A percentile compares a stretch with the other conserved stretches of the same genome.
Conservation (phyloP, 495 filamentous ascomycete genomes). For the Polyplosphaeria fusca region DNA sequence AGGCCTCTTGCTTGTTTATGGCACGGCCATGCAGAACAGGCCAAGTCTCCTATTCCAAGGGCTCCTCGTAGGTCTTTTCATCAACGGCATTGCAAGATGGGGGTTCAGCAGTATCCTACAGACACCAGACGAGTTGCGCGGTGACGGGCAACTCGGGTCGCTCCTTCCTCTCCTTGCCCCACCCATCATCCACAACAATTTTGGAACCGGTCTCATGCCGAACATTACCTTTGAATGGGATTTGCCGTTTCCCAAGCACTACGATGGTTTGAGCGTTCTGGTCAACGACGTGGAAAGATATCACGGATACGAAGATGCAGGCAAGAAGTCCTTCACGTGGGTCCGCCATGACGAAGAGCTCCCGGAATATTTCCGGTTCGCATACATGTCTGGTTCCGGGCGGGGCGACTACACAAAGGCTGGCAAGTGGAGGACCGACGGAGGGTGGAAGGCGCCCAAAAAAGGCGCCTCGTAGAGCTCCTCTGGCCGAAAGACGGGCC, state of each 20-base stretch:
- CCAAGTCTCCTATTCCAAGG: conserved; percentile 79
- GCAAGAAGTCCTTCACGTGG: conserved; percentile 33
- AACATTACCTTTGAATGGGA: conserved; percentile 60
- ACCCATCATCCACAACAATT: conserved; percentile 40
- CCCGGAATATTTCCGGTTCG: conserved; percentile 82
- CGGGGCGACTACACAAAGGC: conserved; percentile 76
- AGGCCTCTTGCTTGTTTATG: conserved; percentile 73
- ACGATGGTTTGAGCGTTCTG: conserved; percentile 78
- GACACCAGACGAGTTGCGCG: conserved; percentile 67
- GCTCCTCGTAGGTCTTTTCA: conserved; percentile 81
- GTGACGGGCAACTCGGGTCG: conserved; percentile 66
- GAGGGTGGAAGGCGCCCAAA: conserved; percentile 63
- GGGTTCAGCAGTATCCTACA: conserved; percentile 90
- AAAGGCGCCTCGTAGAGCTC: conserved; percentile 35
- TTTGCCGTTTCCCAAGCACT: conserved; percentile 45
- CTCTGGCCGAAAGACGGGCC: too few relatives aligned
- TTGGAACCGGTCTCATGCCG: conserved; percentile 28
- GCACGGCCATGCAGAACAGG: conserved; percentile 78
- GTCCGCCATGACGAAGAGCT: conserved; percentile 19
- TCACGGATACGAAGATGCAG: conserved; percentile 38
- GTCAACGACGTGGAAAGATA: conserved; percentile 93
- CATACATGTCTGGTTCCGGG: conserved; percentile 66
- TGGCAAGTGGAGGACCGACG: conserved; percentile 68
- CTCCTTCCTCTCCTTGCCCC: conserved; percentile 61
- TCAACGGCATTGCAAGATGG: conserved; percentile 91